These are phyloP conservation scores for Macaranga tanarius DNA, from an alignment of 441 rosid genomes.

Conservation along the genomic window DNA sequence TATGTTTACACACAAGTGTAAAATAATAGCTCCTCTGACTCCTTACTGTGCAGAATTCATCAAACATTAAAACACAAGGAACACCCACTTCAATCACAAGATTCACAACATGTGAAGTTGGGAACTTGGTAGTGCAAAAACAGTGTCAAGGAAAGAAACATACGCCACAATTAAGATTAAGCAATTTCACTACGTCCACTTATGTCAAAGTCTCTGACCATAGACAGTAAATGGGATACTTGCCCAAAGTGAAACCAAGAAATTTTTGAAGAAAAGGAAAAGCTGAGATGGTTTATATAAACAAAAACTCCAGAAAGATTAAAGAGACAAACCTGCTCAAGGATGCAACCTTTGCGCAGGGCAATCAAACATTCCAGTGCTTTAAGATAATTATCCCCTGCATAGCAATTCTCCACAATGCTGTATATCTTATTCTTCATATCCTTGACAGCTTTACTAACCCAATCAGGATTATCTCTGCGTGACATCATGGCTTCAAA, in stretches of 20 bases:
- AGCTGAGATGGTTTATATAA: not conserved
- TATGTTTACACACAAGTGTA: not conserved
- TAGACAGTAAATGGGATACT: not conserved
- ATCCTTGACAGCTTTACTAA: constrained; percentile 56
- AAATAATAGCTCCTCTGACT: not conserved
- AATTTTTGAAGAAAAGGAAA: not conserved
- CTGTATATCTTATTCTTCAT: constrained; percentile 55
- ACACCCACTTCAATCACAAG: not conserved
- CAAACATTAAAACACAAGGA: not conserved
- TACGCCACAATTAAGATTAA: no score
- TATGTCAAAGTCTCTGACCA: not conserved
- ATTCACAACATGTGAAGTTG: no score
- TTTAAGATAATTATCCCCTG: constrained; percentile 40
- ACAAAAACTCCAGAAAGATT: constrained; percentile 11
- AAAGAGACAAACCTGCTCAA: constrained; percentile 62
- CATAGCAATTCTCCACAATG: constrained; percentile 41
- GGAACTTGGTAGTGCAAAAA: not conserved
- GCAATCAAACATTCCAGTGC: constrained; percentile 62
- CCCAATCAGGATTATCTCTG: constrained; percentile 71
- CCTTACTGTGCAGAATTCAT: not conserved
- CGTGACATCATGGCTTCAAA: constrained; percentile 81
- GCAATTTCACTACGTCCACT: not conserved
- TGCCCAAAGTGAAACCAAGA: not conserved
- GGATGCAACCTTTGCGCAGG: constrained; percentile 81
- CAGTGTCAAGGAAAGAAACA: not conserved